Evolutionary conservation across 1,284 basidiomycete genomes (phyloP).

Genomic region (Ganoderma lingzhi): DNA sequence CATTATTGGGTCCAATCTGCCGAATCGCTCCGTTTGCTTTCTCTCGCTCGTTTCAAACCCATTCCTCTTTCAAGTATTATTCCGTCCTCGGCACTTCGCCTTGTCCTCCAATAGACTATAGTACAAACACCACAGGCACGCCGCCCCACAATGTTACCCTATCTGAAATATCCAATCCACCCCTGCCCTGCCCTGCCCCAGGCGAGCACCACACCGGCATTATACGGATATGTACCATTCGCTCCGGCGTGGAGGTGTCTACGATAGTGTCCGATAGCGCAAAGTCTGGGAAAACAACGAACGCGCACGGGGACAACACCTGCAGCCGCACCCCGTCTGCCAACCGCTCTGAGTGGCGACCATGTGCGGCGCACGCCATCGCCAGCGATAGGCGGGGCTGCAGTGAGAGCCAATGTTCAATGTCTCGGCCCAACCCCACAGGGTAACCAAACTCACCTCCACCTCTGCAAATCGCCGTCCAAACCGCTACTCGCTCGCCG

Average conservation of each 20-base stretch:
- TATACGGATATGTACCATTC: constrained; percentile 4
- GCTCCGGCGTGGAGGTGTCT: constrained; percentile 3
- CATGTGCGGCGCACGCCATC: not conserved
- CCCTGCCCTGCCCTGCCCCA: not conserved
- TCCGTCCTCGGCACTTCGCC: not conserved
- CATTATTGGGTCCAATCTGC: constrained; percentile 30
- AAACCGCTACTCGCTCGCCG: constrained; percentile 16
- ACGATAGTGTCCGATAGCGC: constrained; percentile 9
- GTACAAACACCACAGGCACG: not conserved
- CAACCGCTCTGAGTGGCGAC: not conserved
- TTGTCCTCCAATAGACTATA: not conserved
- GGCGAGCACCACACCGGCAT: not conserved
- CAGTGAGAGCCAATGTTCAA: not conserved
- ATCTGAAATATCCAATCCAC: not conserved
- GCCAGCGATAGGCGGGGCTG: not conserved
- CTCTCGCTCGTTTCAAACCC: constrained; percentile 14
- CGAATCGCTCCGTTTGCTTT: constrained; percentile 29
- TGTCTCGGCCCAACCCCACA: not conserved
- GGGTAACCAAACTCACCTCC: constrained; percentile 6
- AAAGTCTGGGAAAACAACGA: constrained; percentile 1
- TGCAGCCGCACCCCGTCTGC: not conserved
- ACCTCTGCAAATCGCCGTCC: not conserved
- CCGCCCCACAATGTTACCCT: not conserved
- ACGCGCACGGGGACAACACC: not conserved
- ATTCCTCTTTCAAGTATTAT: not conserved